Evolutionary conservation across 495 filamentous ascomycete species (phyloP).

Genomic region (Aspergillus bridgeri): DNA sequence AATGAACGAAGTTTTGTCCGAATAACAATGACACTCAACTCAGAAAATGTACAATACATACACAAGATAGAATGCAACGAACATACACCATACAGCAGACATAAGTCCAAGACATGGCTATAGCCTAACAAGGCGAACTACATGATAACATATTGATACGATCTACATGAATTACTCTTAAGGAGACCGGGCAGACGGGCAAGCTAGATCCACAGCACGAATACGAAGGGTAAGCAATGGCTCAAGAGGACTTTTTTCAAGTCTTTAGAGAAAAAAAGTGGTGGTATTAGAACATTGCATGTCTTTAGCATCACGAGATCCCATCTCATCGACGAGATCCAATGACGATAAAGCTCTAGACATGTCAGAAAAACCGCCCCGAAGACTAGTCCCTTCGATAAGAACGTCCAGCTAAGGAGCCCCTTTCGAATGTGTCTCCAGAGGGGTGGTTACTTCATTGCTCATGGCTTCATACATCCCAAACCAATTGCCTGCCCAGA

Average conservation of each 20-base stretch:
- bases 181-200: not conserved
- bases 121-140: not conserved
- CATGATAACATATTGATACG: not conserved
- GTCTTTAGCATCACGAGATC: conserved; percentile 30
- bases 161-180: not conserved
- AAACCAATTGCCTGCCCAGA: conserved; percentile 30
- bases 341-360: conserved; percentile 22
- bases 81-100: not conserved
- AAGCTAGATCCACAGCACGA: not conserved
- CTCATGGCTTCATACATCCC: conserved; percentile 51
- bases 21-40: not conserved
- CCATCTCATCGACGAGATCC: conserved; percentile 32
- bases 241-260: conserved; percentile 40
- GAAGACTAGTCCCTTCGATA: not conserved
- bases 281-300: conserved; percentile 47
- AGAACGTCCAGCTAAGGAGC: conserved; percentile 13
- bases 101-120: not conserved
- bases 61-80: not conserved
- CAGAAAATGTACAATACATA: not conserved
- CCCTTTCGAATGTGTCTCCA: conserved; percentile 31
- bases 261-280: conserved; percentile 34
- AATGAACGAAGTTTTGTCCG: conserved; percentile 7
- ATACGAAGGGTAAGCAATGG: not conserved
- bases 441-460: conserved; percentile 40
- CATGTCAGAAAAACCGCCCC: not conserved